Evolutionary conservation across 148 eudicot genomes (phyloP).

Genomic region (Rhododendron molle): DNA sequence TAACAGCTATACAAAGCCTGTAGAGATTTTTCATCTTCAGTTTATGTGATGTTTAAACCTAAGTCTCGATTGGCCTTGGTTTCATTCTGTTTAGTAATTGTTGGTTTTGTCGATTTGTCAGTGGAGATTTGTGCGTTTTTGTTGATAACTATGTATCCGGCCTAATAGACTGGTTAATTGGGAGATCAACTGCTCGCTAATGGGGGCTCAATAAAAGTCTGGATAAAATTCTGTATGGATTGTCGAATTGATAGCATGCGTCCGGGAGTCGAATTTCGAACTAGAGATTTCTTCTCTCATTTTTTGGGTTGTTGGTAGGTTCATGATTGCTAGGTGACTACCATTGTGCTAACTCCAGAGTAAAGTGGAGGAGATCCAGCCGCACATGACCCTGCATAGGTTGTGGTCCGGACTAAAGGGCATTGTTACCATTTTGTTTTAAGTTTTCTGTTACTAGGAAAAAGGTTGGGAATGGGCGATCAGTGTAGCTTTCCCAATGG

Average conservation of each 20-base stretch:
- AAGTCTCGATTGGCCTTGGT: not conserved
- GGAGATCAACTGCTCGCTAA: not conserved
- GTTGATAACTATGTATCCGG: not conserved
- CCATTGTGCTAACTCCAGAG: too few relatives aligned
- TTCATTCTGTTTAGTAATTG: not conserved
- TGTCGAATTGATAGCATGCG: not conserved
- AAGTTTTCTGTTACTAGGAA: too few relatives aligned
- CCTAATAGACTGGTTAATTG: not conserved
- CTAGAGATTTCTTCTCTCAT: not conserved
- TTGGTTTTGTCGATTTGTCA: not conserved
- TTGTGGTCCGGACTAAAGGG: not conserved
- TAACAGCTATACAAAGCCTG: not conserved
- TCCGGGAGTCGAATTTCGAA: not conserved
- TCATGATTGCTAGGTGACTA: too few relatives aligned
- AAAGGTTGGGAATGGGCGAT: too few relatives aligned
- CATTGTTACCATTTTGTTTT: not conserved
- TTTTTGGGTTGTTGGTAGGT: too few relatives aligned
- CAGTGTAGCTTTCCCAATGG: too few relatives aligned
- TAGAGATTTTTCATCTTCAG: not conserved
- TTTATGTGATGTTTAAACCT: not conserved
- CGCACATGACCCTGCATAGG: not conserved
- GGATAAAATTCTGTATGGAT: not conserved
- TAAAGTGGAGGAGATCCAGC: not conserved
- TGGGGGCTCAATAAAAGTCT: not conserved
- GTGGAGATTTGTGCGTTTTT: not conserved